Evolutionary conservation across 768 basidiomycete genomes (phyloP).

Genomic region (Arthromyces matolae): DNA sequence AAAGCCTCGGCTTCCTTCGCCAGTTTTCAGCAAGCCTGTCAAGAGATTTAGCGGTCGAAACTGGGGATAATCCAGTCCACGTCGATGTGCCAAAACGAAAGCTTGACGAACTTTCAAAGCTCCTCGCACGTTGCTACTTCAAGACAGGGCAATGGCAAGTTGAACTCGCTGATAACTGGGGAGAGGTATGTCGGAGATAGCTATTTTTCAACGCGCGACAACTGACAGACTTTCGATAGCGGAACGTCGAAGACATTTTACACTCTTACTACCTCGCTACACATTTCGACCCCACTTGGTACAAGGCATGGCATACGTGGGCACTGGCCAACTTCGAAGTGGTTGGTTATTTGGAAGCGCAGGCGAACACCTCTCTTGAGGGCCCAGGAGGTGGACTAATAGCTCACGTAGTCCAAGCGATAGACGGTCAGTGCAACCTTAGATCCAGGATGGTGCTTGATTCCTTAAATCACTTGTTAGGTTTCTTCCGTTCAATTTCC

Average conservation of each 20-base stretch:
- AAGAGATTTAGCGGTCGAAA: conserved; percentile 66
- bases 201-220: no score
- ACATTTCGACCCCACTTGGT: conserved; percentile 92
- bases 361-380: conserved; percentile 50
- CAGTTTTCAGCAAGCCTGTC: conserved; percentile 77
- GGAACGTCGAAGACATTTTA: conserved; percentile 78
- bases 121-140: conserved; percentile 95
- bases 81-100: conserved; percentile 55
- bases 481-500: conserved; percentile 94
- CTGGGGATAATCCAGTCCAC: conserved; percentile 47
- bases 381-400: conserved; percentile 62
- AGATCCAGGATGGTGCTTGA: not conserved
- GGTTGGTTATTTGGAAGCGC: conserved; percentile 73
- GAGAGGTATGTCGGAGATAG: no score
- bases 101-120: conserved; percentile 63
- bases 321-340: conserved; percentile 96
- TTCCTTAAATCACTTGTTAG: conserved; percentile 32
- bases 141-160: conserved; percentile 96
- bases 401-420: conserved; percentile 85
- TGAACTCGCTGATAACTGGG: conserved; percentile 77
- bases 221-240: no score
- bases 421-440: conserved; percentile 61
- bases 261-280: conserved; percentile 85
- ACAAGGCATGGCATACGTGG: conserved; percentile 99
- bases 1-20: conserved; percentile 79